Evolutionary conservation across 2,329 filamentous ascomycete genomes (phyloP), one percentile per base, ranked within the genome.

Genomic region (Cladorrhinum sp.): DNA sequence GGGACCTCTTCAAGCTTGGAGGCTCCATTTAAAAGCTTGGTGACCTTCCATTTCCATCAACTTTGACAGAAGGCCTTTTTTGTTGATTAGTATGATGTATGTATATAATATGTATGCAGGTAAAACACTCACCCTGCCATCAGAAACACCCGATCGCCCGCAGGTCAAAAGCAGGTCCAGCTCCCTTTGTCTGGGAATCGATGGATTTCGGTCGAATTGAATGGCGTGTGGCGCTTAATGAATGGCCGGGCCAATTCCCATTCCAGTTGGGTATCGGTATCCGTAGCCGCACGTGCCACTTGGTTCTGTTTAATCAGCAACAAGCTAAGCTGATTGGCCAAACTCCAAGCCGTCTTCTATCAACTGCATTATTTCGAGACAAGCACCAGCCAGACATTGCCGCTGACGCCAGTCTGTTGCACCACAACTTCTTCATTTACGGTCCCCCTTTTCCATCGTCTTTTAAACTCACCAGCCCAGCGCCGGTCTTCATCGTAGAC

Each of bases 1-100:
- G 32, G 32, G 12, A 13, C 32, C 16, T 36, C 9, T 36, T 36
- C 32, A 36, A 16, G 32, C 9, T 36, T 36, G 32, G 32, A 13
- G 32, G 32, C 32, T 36, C 32, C 32, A 36, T 25, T 45, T 13
- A 41, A 58, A 63, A 58, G 18, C 54, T 57, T 60, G 55, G 51
- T 60, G 58, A 57, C 49, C 45, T 61, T 55, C 32, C 18, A 36
- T 53, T 52, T 58, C 8, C 9, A 48, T 18, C 50, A 45, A 45
- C 18, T 20, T 45, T 45, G 16, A 18, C n/a, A 18, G 16, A 45
- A 18, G 16, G 18, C 3, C 20, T 45, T 13, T 6, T 41, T 45
- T 45, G 18, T 7, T 20, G 2, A 18, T 45, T 45, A 5, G 41
- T 13, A 18, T 16, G 6, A 5, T 18, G 41, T 45, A 22, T 9